Conservation (phyloP, 768 basidiomycete genomes). For the Basidioascus undulatus region DNA sequence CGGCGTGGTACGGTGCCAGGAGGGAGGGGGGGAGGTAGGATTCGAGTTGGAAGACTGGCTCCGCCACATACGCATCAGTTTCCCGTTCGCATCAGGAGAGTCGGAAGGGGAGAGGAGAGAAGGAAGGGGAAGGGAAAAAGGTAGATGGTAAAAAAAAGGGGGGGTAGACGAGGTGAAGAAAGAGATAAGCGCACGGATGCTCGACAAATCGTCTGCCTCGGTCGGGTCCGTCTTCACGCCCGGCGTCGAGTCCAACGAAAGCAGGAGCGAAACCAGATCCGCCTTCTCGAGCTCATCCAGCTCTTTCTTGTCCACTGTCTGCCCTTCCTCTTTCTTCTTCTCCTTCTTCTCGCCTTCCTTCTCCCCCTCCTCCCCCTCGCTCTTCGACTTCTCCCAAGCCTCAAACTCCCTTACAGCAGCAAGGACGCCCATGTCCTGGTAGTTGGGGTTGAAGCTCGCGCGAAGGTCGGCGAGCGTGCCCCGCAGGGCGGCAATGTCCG, state of each 20-base stretch:
- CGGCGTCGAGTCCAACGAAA: conserved; percentile 8
- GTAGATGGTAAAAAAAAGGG: too few relatives aligned
- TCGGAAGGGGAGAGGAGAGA: neutral
- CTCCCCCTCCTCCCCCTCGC: conserved; percentile 27
- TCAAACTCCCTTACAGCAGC: conserved; percentile 92
- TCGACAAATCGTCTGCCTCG: too few relatives aligned
- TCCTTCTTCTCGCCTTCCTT: conserved; percentile 15
- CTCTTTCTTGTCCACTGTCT: conserved; percentile 23
- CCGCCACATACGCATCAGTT: too few relatives aligned
- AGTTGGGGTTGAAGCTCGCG: conserved; percentile 97
- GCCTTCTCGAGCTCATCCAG: conserved; percentile 24
- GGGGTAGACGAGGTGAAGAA: too few relatives aligned
- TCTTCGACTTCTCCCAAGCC: conserved; percentile 21
- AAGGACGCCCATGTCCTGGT: conserved; percentile 96
- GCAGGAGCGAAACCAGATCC: conserved; percentile 14
- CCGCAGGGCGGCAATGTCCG: conserved; percentile 49
- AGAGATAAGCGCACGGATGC: too few relatives aligned
- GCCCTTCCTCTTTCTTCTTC: conserved; percentile 13
- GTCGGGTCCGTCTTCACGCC: too few relatives aligned
- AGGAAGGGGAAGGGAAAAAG: too few relatives aligned
- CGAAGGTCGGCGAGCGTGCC: conserved; percentile 55
- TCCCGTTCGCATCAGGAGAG: neutral
- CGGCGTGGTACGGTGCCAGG: conserved; percentile 42
- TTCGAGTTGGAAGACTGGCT: conserved; percentile 47
- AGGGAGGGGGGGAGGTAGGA: conserved; percentile 68